These are phyloP conservation scores for Linderniella brevidens DNA, from an alignment of 257 asterid species.

Conservation along the genomic window DNA sequence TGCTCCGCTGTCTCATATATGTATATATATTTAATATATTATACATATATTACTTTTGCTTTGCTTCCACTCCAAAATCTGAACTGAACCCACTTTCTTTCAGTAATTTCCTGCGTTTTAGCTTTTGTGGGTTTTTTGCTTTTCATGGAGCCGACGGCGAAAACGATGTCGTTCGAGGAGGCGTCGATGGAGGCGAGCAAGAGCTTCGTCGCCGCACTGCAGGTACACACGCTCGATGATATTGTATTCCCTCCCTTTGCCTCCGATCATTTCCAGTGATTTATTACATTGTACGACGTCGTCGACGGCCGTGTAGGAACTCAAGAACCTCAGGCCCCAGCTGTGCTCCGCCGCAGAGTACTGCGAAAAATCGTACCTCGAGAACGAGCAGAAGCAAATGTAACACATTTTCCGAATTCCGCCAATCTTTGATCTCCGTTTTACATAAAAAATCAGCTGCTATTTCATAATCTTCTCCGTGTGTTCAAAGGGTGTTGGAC, in stretches of 20 bases:
- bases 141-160: too few species aligned
- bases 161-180: conserved; percentile 33
- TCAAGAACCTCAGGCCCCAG: conserved; percentile 84
- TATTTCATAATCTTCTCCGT: not conserved
- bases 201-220: conserved; percentile 78
- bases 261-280: not conserved
- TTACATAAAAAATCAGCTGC: too few species aligned
- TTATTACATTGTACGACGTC: not conserved
- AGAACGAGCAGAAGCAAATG: conserved; percentile 87
- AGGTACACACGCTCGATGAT: conserved; percentile 23
- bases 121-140: too few species aligned
- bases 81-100: too few species aligned
- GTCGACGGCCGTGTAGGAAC: conserved; percentile 32
- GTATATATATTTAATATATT: too few species aligned
- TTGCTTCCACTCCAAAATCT: too few species aligned
- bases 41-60: too few species aligned
- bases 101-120: too few species aligned
- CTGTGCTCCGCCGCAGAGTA: conserved; percentile 94
- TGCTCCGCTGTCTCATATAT: too few species aligned
- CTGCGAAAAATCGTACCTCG: conserved; percentile 78
- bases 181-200: conserved; percentile 59
- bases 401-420: conserved; percentile 16
- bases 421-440: too few species aligned
- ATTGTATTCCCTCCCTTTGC: not conserved
- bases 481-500: conserved; percentile 56